These are phyloP conservation scores for Aureobasidium pullulans DNA, from an alignment of 2,329 filamentous ascomycete species.

Conservation along the genomic window DNA sequence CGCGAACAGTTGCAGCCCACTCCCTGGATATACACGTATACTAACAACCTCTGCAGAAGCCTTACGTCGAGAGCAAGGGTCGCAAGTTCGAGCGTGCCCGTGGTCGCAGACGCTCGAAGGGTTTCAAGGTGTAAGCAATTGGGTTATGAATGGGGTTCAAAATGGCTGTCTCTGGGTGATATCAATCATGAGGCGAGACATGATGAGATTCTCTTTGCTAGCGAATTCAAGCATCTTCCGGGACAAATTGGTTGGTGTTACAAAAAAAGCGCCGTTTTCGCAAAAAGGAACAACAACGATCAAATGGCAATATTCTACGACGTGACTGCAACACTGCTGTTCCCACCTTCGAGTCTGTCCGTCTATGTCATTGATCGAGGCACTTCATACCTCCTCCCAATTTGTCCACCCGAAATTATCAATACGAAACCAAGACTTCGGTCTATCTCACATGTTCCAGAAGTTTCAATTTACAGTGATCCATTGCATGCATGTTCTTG, in stretches of 20 bases:
- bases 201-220: constrained; percentile 16
- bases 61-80: constrained; percentile 95
- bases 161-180: constrained; percentile 16
- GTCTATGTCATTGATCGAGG: constrained; percentile 1
- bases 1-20: not conserved
- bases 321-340: constrained; percentile 11
- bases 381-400: not conserved
- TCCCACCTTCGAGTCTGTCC: not conserved
- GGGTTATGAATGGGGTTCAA: constrained; percentile 15
- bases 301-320: constrained; percentile 14
- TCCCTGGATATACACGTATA: constrained; percentile 1
- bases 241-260: constrained; percentile 12
- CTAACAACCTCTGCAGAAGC: constrained; percentile 58
- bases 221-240: constrained; percentile 14
- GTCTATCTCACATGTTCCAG: not conserved
- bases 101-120: constrained; percentile 95
- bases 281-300: constrained; percentile 14
- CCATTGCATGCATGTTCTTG: not conserved
- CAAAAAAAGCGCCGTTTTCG: constrained; percentile 14
- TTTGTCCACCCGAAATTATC: not conserved
- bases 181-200: constrained; percentile 13
- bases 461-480: not conserved
- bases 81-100: constrained; percentile 99
- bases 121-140: constrained; percentile 94
- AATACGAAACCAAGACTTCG: not conserved